phyloP scores from a whole-genome alignment of 1,139 yeast genomes.

The Lodderomyces theae region DNA sequence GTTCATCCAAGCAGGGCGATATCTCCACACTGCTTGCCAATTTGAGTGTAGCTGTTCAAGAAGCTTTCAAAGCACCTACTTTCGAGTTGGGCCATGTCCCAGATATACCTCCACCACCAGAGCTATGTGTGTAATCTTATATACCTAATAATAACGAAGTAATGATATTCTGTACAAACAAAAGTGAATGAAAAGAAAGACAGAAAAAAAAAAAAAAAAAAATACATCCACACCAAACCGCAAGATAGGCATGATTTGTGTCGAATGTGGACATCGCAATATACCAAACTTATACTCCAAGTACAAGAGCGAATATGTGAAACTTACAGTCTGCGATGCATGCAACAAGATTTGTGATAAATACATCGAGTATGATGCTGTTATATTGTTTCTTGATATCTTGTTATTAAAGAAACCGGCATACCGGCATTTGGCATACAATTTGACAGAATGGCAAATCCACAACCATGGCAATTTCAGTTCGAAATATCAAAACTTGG shows the following conservation, averaged over 20 bases:
- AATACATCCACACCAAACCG: background rate
- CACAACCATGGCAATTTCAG: background rate
- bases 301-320: slow-evolving; percentile 76
- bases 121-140: slow-evolving; percentile 5
- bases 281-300: slow-evolving; percentile 65
- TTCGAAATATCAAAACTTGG: slow-evolving; percentile 23
- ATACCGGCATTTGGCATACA: slow-evolving; percentile 83
- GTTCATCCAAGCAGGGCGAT: slow-evolving; percentile 10
- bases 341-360: slow-evolving; percentile 83
- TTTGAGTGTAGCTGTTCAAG: slow-evolving; percentile 40
- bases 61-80: slow-evolving; percentile 47
- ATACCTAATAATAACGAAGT: background rate
- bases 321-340: slow-evolving; percentile 70
- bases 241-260: slow-evolving; percentile 65
- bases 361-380: slow-evolving; percentile 87
- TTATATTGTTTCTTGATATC: slow-evolving; percentile 78
- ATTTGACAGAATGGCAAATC: slow-evolving; percentile 46
- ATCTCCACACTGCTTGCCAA: slow-evolving; percentile 21
- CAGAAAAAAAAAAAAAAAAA: background rate
- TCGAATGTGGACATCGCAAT: slow-evolving; percentile 68
- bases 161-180: background rate
- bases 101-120: slow-evolving; percentile 72
- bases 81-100: slow-evolving; percentile 74
- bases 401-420: slow-evolving; percentile 84
- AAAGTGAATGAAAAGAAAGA: background rate